Conservation (phyloP, 2,329 filamentous ascomycete species). For the Exophiala oligosperma region DNA sequence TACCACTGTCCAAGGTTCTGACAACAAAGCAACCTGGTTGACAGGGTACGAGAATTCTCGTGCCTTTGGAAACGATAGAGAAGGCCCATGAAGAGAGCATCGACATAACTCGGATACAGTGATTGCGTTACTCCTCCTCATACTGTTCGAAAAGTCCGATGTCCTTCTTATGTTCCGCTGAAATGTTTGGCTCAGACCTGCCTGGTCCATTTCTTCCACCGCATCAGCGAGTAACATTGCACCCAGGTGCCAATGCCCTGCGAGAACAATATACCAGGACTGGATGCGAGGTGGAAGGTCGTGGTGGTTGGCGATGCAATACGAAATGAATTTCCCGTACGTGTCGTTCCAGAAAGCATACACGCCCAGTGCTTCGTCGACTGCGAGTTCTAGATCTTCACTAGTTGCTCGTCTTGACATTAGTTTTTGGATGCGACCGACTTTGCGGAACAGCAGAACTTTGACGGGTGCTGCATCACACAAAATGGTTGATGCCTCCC, state of each 20-base stretch:
- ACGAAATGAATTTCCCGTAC: conserved; percentile 54
- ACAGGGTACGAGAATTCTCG: conserved; percentile 56
- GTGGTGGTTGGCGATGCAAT: conserved; percentile 53
- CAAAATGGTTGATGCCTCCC: conserved; percentile 48
- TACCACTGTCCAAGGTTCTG: conserved; percentile 11
- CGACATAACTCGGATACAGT: conserved; percentile 11
- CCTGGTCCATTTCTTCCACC: conserved; percentile 53
- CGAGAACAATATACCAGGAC: conserved; percentile 61
- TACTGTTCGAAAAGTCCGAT: not conserved
- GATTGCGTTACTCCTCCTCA: conserved; percentile 55
- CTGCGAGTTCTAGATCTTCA: conserved; percentile 49
- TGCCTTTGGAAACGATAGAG: conserved; percentile 56
- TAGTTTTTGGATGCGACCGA: conserved; percentile 57
- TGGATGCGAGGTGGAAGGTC: conserved; percentile 54
- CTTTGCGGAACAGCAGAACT: conserved; percentile 58
- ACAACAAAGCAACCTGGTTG: conserved; percentile 10
- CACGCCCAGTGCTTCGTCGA: conserved; percentile 50
- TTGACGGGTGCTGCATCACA: conserved; percentile 59
- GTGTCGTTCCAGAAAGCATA: conserved; percentile 57
- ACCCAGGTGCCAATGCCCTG: conserved; percentile 60
- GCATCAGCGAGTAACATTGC: conserved; percentile 57
- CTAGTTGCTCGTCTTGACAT: conserved; percentile 42
- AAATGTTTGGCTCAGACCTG: conserved; percentile 44
- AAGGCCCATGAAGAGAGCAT: conserved; percentile 37
- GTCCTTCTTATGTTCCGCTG: conserved; percentile 44